Percentiles rank a stretch among this genome's conserved stretches.
phyloP scores from a whole-genome alignment of 1,284 basidiomycete species.

The Cutaneotrichosporon sp. region DNA sequence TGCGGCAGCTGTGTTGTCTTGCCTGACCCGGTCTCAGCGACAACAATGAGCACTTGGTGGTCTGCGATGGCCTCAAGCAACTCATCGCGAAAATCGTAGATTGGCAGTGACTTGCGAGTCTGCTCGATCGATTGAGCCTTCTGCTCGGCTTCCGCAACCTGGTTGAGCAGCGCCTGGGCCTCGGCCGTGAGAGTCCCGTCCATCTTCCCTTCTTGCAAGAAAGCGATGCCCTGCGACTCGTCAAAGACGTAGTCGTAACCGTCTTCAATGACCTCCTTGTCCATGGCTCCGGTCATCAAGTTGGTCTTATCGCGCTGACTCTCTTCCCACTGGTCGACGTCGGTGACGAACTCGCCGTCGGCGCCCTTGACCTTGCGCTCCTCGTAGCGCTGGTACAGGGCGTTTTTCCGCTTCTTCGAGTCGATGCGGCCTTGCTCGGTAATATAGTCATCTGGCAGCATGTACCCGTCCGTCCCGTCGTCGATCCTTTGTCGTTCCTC shows the following conservation, averaged over 20 bases:
- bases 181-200: conserved; percentile 77
- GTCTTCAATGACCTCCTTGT: conserved; percentile 69
- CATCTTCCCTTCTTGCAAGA: conserved; percentile 78
- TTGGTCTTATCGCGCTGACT: conserved; percentile 85
- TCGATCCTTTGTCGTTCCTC: conserved; percentile 91
- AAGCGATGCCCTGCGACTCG: conserved; percentile 92
- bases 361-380: conserved; percentile 67
- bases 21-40: conserved; percentile 91
- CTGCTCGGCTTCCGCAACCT: conserved; percentile 87
- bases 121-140: conserved; percentile 83
- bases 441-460: conserved; percentile 92
- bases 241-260: conserved; percentile 97
- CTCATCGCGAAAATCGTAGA: conserved; percentile 78
- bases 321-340: conserved; percentile 94
- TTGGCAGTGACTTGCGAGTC: conserved; percentile 83
- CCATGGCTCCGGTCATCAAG: conserved; percentile 81
- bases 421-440: conserved; percentile 99
- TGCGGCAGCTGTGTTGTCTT: conserved; percentile 99
- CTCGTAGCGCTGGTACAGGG: conserved; percentile 89
- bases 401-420: conserved; percentile 91
- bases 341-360: conserved; percentile 87
- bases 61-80: conserved; percentile 83
- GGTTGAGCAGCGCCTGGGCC: conserved; percentile 75
- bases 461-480: conserved; percentile 89
- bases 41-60: conserved; percentile 87